Evolutionary conservation across 1,139 yeast genomes (phyloP), one percentile per base, ranked within the genome.

Genomic region (Sugiyamaella sp.): DNA sequence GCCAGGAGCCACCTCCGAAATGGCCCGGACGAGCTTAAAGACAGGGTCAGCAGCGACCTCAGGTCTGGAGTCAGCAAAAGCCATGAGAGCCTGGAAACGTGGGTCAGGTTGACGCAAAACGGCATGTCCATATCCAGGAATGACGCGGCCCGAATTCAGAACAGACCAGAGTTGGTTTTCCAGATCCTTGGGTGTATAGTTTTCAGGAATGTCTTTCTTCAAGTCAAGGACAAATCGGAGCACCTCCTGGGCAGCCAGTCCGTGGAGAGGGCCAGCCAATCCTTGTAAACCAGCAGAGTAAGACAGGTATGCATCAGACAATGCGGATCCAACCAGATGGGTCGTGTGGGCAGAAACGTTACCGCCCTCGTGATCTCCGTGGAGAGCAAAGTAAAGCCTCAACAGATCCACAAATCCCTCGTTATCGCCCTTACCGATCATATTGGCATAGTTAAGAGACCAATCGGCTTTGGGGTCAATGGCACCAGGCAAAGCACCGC

Each of bases 331-430:
- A 62, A 91, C 97, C 75, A 91, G 81, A 77, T 91, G 97, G 63
- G 98, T 90, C 68, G 97, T 84, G 80, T 91, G 98, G 51, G 97
- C 97, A 60, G 97, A 89, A 60, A 91, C 98, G 71, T 91, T 91
- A 76, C 98, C 98, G 78, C 97, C 97, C 79, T 91, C 98, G 78
- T 91, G 98, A 75, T 91, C 97, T 54, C 96, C 90, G 80, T 91
- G 98, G 69, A 91, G 86, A 63, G 97, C 89, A 71, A 89, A 81
- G 81, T 91, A 91, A 70, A 91, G 81, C 79, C 97, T 85, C 84
- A 90, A 85, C 69, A 91, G 82, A 76, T 90, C 96, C 59, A 87
- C 82, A 72, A 91, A 91, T 74, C 89, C 95, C 65, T 74, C 70
- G 79, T 87, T 84, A 63, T 79, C 79, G 70, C 89, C 91, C 75